These are phyloP conservation scores for Mrakia gelida DNA, from an alignment of 768 basidiomycete genomes.

Conservation along the genomic window DNA sequence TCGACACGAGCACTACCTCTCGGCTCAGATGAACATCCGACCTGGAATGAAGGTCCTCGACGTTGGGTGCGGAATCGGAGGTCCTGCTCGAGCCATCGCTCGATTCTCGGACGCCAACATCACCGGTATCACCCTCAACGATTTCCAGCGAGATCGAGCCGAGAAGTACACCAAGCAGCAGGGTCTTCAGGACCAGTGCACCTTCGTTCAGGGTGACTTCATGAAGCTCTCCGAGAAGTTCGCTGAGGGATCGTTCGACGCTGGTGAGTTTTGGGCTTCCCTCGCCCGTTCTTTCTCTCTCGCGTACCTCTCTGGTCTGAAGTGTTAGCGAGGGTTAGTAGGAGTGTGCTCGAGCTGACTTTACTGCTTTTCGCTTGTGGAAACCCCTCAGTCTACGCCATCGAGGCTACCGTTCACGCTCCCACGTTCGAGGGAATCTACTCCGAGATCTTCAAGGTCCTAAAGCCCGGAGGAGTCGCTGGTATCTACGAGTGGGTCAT, in stretches of 20 bases:
- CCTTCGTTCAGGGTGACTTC: slow-evolving; percentile 89
- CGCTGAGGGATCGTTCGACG: slow-evolving; percentile 89
- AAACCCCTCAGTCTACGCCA: slow-evolving; percentile 70
- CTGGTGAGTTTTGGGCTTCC: slow-evolving; percentile 53
- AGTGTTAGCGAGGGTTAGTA: no score
- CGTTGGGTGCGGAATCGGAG: slow-evolving; percentile 96
- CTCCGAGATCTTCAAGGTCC: slow-evolving; percentile 81
- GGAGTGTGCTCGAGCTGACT: no score
- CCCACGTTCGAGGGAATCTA: slow-evolving; percentile 95
- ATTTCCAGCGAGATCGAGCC: slow-evolving; percentile 87
- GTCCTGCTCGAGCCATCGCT: slow-evolving; percentile 92
- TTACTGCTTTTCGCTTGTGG: no score
- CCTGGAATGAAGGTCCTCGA: slow-evolving; percentile 95
- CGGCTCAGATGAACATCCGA: slow-evolving; percentile 72
- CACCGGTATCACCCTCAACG: slow-evolving; percentile 76
- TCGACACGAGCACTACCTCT: slow-evolving; percentile 96
- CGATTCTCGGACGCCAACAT: slow-evolving; percentile 68
- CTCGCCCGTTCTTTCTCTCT: neutral
- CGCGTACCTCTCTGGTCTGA: neutral
- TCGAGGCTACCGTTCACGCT: slow-evolving; percentile 96
- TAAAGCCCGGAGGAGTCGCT: slow-evolving; percentile 90
- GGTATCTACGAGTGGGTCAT: slow-evolving; percentile 99
- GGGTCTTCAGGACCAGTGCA: slow-evolving; percentile 69
- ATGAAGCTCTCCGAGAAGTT: slow-evolving; percentile 91
- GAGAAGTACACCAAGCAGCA: slow-evolving; percentile 68